These are phyloP conservation scores for Colletotrichum higginsianum DNA, from an alignment of 2,329 filamentous ascomycete genomes.

Conservation along the genomic window DNA sequence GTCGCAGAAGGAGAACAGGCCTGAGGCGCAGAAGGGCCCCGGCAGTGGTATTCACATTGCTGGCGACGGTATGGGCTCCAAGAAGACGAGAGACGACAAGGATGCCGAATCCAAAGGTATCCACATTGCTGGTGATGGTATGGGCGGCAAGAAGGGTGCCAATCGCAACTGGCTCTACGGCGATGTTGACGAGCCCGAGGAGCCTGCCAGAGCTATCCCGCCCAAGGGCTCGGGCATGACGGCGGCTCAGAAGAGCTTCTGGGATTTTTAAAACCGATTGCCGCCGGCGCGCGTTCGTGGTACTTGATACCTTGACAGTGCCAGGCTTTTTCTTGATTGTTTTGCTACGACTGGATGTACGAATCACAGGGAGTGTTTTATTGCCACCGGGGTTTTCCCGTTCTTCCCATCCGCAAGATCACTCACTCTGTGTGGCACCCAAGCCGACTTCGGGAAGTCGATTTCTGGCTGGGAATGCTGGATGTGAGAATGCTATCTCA, in stretches of 20 bases:
- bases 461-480: slow-evolving; percentile 5
- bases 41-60: slow-evolving; percentile 59
- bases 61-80: slow-evolving; percentile 78
- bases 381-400: slow-evolving; percentile 35
- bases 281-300: slow-evolving; percentile 27
- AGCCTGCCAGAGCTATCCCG: slow-evolving; percentile 52
- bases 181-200: slow-evolving; percentile 62
- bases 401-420: slow-evolving; percentile 20
- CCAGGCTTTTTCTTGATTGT: slow-evolving; percentile 32
- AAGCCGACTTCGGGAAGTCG: neutral
- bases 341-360: slow-evolving; percentile 50
- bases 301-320: neutral
- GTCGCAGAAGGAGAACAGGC: slow-evolving; percentile 66
- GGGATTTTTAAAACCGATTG: slow-evolving; percentile 60
- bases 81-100: slow-evolving; percentile 57
- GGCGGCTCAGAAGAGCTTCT: slow-evolving; percentile 58
- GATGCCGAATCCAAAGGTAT: slow-evolving; percentile 53
- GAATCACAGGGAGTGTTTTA: slow-evolving; percentile 49
- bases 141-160: slow-evolving; percentile 73
- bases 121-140: slow-evolving; percentile 73
- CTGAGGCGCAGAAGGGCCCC: slow-evolving; percentile 39
- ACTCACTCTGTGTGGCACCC: neutral
- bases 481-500: slow-evolving; percentile 30
- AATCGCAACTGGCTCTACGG: slow-evolving; percentile 72
- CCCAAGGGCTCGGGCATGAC: slow-evolving; percentile 55